Base-by-base conservation (phyloP, 2,329 filamentous ascomycete genomes). In the Neodidymelliopsis sp. region DNA sequence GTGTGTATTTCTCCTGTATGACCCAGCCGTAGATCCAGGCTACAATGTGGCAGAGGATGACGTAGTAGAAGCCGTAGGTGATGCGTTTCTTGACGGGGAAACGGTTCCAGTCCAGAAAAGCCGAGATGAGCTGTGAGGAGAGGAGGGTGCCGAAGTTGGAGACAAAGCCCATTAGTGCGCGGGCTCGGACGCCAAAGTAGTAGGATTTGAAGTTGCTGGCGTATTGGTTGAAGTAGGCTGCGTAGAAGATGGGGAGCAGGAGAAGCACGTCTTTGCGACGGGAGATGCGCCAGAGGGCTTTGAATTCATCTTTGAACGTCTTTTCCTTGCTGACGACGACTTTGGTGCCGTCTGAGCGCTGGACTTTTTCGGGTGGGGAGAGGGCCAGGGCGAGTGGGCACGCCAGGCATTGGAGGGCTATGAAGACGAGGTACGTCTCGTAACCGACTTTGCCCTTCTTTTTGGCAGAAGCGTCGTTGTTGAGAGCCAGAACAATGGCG, bases 1-100 rank as follows among this genome's bases (percentile, higher is more conserved):
- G 63, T 0, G 76, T 79, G 63, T 78, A 80, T 43, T 79, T 77
- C 54, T 80, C 77, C 58, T 82, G 78, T 5, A 82, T 67, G 4
- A 82, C 75, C 80, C 79, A 81, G 9, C 67, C 79, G 51, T 82
- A 82, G 2, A 76, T 66, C 79, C 80, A 83, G 1, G 79, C 74
- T 15, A 77, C 55, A 15, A 81, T 42, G 53, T 82, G 79, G 48
- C 73, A 53, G 9, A 70, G 53, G 4, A 79, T 63, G 4, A 79
- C 73, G 30, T 78, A 80, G 60, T 72, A 80, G 55, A 77, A 81
- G 19, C 71, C 68, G 52, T 67, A 67, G 1, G 66, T 71, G 34
- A 81, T 70, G 18, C 79, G 75, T 19, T 69, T 71, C 53, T 75
- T 77, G 19, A 75, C 69, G 0, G 59, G 56, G 6, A 75, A 38